A percentile compares a stretch with the other conserved stretches of the same genome.
phyloP scores from a whole-genome alignment of 129 eudicot genomes.

The Flaveria sonorensis region DNA sequence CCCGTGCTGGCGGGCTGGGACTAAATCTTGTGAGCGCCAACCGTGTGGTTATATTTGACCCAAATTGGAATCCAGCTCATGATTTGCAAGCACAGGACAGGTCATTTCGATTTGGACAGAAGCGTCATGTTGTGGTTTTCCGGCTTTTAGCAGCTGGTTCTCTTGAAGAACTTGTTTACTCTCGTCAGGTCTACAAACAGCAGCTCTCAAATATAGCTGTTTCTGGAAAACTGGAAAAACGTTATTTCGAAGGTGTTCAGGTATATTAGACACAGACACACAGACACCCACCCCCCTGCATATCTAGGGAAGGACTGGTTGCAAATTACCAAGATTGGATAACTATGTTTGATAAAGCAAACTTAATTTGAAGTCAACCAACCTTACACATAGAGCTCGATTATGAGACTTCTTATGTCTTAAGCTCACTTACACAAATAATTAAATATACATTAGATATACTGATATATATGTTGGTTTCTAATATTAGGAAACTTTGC shows the following conservation, averaged over 20 bases:
- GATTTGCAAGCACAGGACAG: conserved; percentile 96
- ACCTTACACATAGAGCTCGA: neutral
- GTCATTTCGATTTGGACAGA: conserved; percentile 93
- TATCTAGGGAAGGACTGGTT: neutral
- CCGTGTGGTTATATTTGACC: conserved; percentile 92
- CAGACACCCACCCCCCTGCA: neutral
- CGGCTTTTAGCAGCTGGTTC: conserved; percentile 96
- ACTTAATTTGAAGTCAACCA: conserved; percentile 9
- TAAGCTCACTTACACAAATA: neutral
- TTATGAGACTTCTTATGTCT: neutral
- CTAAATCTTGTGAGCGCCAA: conserved; percentile 93
- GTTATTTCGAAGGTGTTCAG: conserved; percentile 98
- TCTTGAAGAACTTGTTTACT: conserved; percentile 91
- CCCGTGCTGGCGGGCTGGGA: conserved; percentile 97
- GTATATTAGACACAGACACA: conserved; percentile 33
- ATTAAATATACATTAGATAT: neutral
- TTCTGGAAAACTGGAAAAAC: conserved; percentile 86
- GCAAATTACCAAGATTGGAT: conserved; percentile 1
- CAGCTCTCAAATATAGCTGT: conserved; percentile 93
- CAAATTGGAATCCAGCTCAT: conserved; percentile 97
- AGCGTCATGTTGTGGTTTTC: conserved; percentile 86
- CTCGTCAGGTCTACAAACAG: conserved; percentile 86
- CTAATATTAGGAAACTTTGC: neutral
- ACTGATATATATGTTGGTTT: conserved; percentile 1
- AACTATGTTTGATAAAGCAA: conserved; percentile 1